Conservation (phyloP, 805 yeast species). For the Clavispora vitiphila region DNA sequence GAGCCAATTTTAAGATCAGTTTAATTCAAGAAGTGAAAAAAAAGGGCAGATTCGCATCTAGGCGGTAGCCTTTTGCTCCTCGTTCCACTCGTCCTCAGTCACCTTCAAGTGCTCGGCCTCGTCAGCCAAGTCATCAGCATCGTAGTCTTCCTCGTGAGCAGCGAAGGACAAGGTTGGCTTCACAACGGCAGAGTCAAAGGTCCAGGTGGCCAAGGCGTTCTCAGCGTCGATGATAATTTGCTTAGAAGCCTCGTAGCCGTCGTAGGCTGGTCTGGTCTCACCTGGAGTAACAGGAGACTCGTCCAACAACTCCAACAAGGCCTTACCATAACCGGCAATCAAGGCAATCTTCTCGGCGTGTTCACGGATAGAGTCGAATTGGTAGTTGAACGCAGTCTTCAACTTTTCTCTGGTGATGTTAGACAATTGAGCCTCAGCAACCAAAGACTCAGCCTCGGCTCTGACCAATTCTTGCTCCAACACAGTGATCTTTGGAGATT, state of each 20-base stretch:
- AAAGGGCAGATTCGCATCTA: not conserved
- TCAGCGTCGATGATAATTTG: constrained; percentile 85
- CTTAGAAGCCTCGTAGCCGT: constrained; percentile 83
- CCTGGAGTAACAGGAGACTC: constrained; percentile 88
- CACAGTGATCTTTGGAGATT: constrained; percentile 73
- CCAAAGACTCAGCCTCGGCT: constrained; percentile 87
- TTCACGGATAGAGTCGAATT: constrained; percentile 81
- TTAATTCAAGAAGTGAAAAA: not conserved
- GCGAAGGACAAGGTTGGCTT: constrained; percentile 71
- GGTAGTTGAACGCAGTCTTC: constrained; percentile 78
- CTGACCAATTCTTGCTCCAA: constrained; percentile 87
- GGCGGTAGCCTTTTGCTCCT: constrained; percentile 14
- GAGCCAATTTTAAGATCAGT: not conserved
- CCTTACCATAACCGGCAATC: constrained; percentile 88
- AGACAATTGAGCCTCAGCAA: constrained; percentile 87
- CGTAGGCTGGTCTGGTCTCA: constrained; percentile 86
- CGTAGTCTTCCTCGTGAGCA: constrained; percentile 48
- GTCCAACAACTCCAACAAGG: constrained; percentile 74
- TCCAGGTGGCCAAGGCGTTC: constrained; percentile 78
- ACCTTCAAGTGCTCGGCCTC: constrained; percentile 46
- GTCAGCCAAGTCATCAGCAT: constrained; percentile 36
- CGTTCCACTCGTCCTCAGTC: constrained; percentile 24
- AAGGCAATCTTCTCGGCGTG: constrained; percentile 80
- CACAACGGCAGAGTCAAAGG: constrained; percentile 75
- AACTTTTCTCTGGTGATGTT: constrained; percentile 85